These are phyloP conservation scores for Harringtonia aguacate DNA, from an alignment of 2,329 filamentous ascomycete species.

Conservation along the genomic window DNA sequence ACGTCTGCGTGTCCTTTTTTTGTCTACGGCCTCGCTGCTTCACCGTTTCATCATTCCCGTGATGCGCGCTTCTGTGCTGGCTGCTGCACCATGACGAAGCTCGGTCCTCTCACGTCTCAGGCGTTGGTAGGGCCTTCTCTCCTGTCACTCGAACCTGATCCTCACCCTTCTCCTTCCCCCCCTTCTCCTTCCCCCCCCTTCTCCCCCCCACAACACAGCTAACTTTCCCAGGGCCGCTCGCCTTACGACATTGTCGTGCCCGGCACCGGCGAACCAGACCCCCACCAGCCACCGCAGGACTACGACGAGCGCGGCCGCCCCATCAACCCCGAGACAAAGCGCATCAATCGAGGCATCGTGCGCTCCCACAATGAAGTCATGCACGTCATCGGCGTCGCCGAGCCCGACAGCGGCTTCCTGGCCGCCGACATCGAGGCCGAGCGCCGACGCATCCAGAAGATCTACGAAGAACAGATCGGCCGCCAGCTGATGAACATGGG, in stretches of 20 bases:
- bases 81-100: slow-evolving; percentile 38
- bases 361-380: slow-evolving; percentile 54
- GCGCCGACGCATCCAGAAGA: slow-evolving; percentile 29
- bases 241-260: slow-evolving; percentile 47
- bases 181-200: background rate
- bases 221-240: slow-evolving; percentile 37
- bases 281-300: slow-evolving; percentile 31
- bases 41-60: background rate
- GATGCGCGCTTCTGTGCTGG: background rate
- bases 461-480: slow-evolving; percentile 37
- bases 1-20: background rate
- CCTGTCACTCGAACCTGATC: background rate
- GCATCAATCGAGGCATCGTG: slow-evolving; percentile 45
- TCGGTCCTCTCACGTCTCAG: slow-evolving; percentile 45
- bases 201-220: too few species aligned
- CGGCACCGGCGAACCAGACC: slow-evolving; percentile 33
- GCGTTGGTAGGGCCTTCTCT: slow-evolving; percentile 33
- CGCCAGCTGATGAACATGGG: slow-evolving; percentile 23
- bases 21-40: background rate
- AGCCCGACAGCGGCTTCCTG: slow-evolving; percentile 35
- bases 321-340: slow-evolving; percentile 41
- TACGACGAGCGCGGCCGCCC: slow-evolving; percentile 47
- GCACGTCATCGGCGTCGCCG: slow-evolving; percentile 51
- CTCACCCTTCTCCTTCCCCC: background rate
- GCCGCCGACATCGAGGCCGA: slow-evolving; percentile 27